Conservation (phyloP, 148 eudicot species). For the Gaultheria prostrata region DNA sequence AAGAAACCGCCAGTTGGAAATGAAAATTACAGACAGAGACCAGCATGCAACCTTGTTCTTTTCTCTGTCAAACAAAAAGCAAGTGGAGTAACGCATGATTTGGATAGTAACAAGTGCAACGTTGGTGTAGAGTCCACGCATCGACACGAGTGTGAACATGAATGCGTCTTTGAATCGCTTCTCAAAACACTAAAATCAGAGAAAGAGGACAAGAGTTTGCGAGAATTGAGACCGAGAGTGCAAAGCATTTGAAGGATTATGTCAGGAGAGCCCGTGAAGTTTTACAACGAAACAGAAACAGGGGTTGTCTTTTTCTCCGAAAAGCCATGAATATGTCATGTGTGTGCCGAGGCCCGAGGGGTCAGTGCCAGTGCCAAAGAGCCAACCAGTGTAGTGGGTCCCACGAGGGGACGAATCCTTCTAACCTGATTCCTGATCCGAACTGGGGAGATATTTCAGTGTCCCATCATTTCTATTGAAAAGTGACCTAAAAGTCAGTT, state of each 20-base stretch:
- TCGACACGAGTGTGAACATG: no score
- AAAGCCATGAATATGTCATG: conserved; percentile 15
- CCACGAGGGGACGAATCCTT: neutral
- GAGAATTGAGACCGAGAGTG: no score
- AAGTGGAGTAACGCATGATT: neutral
- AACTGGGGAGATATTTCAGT: neutral
- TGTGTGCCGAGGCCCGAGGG: neutral
- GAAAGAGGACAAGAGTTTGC: no score
- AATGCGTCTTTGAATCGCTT: no score
- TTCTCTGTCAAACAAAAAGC: neutral
- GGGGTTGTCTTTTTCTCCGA: conserved; percentile 11
- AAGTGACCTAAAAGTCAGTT: no score
- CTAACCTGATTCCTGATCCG: neutral
- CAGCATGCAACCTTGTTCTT: neutral
- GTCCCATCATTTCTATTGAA: no score
- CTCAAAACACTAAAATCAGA: no score
- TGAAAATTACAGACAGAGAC: conserved; percentile 6
- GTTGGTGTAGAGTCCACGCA: neutral
- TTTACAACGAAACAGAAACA: neutral
- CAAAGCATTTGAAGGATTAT: no score
- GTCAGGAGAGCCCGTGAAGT: conserved; percentile 5
- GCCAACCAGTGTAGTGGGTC: conserved; percentile 6
- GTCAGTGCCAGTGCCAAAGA: neutral
- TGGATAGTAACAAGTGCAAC: neutral
- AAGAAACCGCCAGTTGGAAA: neutral